phyloP scores from a whole-genome alignment of 2,329 filamentous ascomycete genomes.

The Basipetospora chlamydospora region DNA sequence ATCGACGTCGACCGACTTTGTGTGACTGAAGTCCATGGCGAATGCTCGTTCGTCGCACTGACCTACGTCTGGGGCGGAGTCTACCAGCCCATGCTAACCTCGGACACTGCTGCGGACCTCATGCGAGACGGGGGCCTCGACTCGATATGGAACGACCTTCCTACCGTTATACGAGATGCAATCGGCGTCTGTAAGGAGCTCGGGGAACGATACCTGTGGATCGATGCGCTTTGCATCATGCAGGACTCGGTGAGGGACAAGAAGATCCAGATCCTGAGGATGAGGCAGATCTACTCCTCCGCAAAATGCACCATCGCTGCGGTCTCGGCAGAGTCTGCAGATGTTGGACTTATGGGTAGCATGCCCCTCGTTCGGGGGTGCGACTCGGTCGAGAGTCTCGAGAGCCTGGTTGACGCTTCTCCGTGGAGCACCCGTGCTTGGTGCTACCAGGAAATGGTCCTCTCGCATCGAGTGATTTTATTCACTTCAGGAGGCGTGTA shows the following conservation, averaged over 20 bases:
- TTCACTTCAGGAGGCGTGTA: not conserved
- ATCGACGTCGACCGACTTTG: not conserved
- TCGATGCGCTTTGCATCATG: constrained; percentile 27
- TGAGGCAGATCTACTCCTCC: constrained; percentile 12
- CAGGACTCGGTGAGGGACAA: constrained; percentile 24
- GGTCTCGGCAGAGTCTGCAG: not conserved
- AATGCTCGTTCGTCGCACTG: constrained; percentile 18
- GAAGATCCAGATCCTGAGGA: constrained; percentile 22
- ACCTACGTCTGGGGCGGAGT: constrained; percentile 29
- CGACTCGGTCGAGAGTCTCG: not conserved
- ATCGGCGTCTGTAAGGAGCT: constrained; percentile 27
- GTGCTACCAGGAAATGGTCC: not conserved
- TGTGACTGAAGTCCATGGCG: not conserved
- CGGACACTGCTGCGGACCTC: constrained; percentile 10
- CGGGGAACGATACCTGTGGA: constrained; percentile 28
- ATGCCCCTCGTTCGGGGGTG: not conserved
- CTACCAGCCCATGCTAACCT: not conserved
- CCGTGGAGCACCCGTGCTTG: not conserved
- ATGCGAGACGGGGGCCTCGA: constrained; percentile 18
- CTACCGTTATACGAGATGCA: constrained; percentile 26
- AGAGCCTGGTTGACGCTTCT: not conserved
- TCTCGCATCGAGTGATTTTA: not conserved
- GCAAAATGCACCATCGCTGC: not conserved
- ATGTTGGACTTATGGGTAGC: not conserved
- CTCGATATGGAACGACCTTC: constrained; percentile 14